Base-by-base conservation (phyloP, 148 eudicot genomes). In the Simmondsia chinensis region DNA sequence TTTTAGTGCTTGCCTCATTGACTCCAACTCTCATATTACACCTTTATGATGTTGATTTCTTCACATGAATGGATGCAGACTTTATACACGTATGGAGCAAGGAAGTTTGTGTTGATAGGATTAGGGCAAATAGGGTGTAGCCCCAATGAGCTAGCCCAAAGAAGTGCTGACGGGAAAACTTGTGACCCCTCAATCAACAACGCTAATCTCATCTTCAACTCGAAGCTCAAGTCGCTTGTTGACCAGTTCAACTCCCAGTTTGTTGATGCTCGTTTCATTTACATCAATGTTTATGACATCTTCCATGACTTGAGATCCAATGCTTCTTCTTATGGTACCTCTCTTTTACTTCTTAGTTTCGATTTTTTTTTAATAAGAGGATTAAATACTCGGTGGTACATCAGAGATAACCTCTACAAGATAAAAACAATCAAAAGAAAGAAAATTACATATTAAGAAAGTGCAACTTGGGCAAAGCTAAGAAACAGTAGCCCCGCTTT, bases 101-200 rank as follows among this genome's bases (percentile, higher is more conserved):
- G 78, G 36, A 76, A 72, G 45, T 6, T 76, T 0, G 82, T 20
- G 6, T 26, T 76, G 15, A 53, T 65, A 7, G 82, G 82, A 39
- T 46, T 76, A 11, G 82, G 82, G 5, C 78, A 64, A 6, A 64
- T 76, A 9, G 82, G 78, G 9, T 82, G 94, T 63, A 82, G 80
- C 61, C 86, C 94, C 34, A 83, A 77, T 25, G 74, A 62, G 50
- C 42, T 87, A 63, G 94, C 96, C 20, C 82, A 69, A 61, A 64
- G 67, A 47, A 81, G 96, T 56, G 53, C 60, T 37, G 94, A 87
- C 59, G 96, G 96, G 0, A 46, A 19, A 20, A 68, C 81, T 5
- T 79, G 81, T 32, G 81, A 71, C 22, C 53, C 59, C 8, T 52
- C 18, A 4, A 57, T 78, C 23, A 72, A 76, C 39, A 26, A 54